These are phyloP conservation scores for Fusarium irregulare DNA, from an alignment of 2,329 filamentous ascomycete species.

Conservation along the genomic window DNA sequence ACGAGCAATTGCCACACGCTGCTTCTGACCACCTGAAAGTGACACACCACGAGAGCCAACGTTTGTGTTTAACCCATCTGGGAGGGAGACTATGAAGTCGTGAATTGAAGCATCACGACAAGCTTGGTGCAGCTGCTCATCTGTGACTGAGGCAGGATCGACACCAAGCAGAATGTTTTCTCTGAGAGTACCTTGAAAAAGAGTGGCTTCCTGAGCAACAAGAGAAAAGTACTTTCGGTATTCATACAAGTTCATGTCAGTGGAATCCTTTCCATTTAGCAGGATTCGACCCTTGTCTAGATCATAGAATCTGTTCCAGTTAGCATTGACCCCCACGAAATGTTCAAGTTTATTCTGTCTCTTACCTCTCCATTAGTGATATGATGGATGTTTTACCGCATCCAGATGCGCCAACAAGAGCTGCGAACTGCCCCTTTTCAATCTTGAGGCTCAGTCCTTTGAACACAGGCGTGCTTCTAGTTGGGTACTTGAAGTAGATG, in stretches of 20 bases:
- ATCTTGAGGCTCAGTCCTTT: conserved; percentile 71
- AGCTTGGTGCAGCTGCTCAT: conserved; percentile 63
- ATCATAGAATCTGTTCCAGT: conserved; percentile 72
- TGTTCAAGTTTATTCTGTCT: neutral
- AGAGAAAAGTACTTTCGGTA: conserved; percentile 76
- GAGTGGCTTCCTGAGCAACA: conserved; percentile 78
- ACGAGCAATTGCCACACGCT: conserved; percentile 76
- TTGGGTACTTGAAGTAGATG: conserved; percentile 70
- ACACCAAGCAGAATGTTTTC: conserved; percentile 78
- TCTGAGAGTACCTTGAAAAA: conserved; percentile 76
- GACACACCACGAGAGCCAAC: conserved; percentile 75
- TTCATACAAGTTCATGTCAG: conserved; percentile 65
- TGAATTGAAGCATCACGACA: conserved; percentile 74
- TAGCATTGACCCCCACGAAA: neutral
- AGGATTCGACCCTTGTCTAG: conserved; percentile 71
- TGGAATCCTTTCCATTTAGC: conserved; percentile 71
- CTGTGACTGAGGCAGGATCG: conserved; percentile 61
- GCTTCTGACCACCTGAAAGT: conserved; percentile 78
- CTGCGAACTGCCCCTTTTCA: conserved; percentile 75
- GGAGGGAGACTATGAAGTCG: conserved; percentile 75
- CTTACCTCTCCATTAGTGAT: conserved; percentile 64
- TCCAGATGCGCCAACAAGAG: conserved; percentile 76
- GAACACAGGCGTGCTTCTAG: conserved; percentile 67
- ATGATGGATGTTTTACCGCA: conserved; percentile 81
- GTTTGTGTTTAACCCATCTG: conserved; percentile 74